Evolutionary conservation across 1,139 yeast species (phyloP).

Genomic region (Pichia sp.): DNA sequence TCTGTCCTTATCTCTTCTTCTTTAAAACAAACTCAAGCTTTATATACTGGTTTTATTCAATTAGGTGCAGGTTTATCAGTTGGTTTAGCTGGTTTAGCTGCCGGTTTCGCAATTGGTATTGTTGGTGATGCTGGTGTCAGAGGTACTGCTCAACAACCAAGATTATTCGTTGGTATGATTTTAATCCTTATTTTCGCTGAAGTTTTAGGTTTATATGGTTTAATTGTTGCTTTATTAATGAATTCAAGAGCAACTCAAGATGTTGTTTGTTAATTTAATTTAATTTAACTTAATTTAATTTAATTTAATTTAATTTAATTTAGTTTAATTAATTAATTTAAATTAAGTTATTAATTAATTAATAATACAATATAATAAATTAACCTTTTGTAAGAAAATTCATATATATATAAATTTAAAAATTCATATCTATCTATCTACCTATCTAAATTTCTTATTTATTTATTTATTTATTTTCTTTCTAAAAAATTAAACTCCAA

Average conservation of each 20-base stretch:
- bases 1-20: slow-evolving; percentile 91
- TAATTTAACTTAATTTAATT: too few species aligned
- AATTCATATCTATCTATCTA: not conserved
- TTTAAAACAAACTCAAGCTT: slow-evolving; percentile 83
- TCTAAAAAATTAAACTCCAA: too few species aligned
- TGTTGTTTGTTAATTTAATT: slow-evolving; percentile 56
- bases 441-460: slow-evolving; percentile 11
- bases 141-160: slow-evolving; percentile 93
- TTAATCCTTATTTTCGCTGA: slow-evolving; percentile 97
- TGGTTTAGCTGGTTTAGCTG: slow-evolving; percentile 95
- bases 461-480: too few species aligned
- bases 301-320: too few species aligned
- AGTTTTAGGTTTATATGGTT: slow-evolving; percentile 95
- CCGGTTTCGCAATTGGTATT: slow-evolving; percentile 97
- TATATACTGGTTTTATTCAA: slow-evolving; percentile 96
- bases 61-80: slow-evolving; percentile 98
- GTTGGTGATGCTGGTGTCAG: slow-evolving; percentile 99
- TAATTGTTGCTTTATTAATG: slow-evolving; percentile 93
- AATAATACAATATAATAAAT: too few species aligned
- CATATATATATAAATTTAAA: too few species aligned
- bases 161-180: slow-evolving; percentile 96
- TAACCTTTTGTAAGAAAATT: too few species aligned
- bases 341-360: too few species aligned
- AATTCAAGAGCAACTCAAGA: slow-evolving; percentile 97
- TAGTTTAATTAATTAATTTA: too few species aligned